These are phyloP conservation scores for Linnemannia schmuckeri DNA, from an alignment of 192 early-diverging fungal genomes.

Conservation along the genomic window DNA sequence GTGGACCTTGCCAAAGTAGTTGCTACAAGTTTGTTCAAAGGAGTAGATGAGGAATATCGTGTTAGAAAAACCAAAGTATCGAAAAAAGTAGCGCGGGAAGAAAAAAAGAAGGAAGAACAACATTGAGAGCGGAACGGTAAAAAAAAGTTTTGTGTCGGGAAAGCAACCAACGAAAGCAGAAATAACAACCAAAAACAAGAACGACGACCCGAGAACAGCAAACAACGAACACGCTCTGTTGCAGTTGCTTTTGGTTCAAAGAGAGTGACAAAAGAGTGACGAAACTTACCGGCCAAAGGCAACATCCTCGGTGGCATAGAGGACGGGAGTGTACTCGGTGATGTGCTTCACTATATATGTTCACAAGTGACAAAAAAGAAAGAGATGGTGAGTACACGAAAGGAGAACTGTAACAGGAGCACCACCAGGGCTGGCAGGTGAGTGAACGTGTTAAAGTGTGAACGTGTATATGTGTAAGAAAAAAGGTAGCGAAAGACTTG, in stretches of 20 bases:
- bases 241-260: not conserved
- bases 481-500: not conserved
- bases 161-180: not conserved
- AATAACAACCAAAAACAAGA: not conserved
- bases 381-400: not conserved
- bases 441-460: not conserved
- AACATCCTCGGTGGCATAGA: conserved; percentile 66
- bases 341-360: conserved; percentile 52
- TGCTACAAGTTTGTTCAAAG: conserved; percentile 16
- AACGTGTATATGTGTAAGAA: not conserved
- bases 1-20: conserved; percentile 70
- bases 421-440: not conserved
- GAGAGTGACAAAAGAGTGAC: not conserved
- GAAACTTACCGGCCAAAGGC: conserved; percentile 55
- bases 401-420: not conserved
- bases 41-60: not conserved
- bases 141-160: not conserved
- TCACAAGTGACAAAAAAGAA: not conserved
- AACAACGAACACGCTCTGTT: not conserved
- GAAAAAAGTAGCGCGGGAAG: not conserved
- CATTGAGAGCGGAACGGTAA: conserved; percentile 9
- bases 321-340: conserved; percentile 58
- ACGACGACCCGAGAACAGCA: not conserved
- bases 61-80: not conserved
- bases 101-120: not conserved